Percentiles rank a stretch among this genome's conserved stretches.
These are phyloP conservation scores for Venturia nashicola DNA, from an alignment of 2,329 filamentous ascomycete species.

Conservation along the genomic window DNA sequence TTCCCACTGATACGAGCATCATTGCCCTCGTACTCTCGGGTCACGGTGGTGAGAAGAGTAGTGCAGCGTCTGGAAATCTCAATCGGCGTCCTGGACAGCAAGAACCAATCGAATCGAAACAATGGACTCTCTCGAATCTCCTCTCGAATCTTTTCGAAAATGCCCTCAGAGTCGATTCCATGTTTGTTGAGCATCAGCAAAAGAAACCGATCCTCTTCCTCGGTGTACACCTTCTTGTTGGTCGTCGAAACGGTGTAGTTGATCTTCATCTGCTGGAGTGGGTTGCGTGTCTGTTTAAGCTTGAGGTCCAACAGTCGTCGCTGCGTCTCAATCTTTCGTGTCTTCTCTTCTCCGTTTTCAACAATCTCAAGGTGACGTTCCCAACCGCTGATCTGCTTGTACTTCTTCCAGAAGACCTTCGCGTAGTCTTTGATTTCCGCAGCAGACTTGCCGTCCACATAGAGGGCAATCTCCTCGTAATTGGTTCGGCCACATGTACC, in stretches of 20 bases:
- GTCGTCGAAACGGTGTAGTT: conserved; percentile 98
- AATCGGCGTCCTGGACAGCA: conserved; percentile 83
- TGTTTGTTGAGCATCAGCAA: conserved; percentile 86
- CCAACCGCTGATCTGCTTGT: conserved; percentile 81
- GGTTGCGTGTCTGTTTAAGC: conserved; percentile 92
- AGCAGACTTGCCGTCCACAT: conserved; percentile 81
- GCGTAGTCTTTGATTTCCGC: conserved; percentile 84
- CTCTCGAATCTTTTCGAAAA: conserved; percentile 92
- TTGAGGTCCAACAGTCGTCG: conserved; percentile 90
- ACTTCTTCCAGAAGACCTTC: conserved; percentile 92
- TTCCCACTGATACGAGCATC: conserved; percentile 30
- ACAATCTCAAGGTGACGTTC: conserved; percentile 80
- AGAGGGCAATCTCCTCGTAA: conserved; percentile 72
- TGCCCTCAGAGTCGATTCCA: conserved; percentile 77
- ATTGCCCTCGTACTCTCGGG: conserved; percentile 74
- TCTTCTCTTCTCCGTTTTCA: conserved; percentile 83
- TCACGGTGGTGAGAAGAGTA: conserved; percentile 85
- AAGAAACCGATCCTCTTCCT: conserved; percentile 93
- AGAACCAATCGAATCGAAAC: conserved; percentile 99
- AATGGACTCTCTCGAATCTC: conserved; percentile 90
- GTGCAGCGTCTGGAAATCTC: conserved; percentile 89
- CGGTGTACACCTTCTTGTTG: conserved; percentile 99
- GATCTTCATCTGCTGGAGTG: conserved; percentile 93
- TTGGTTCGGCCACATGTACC: conserved; percentile 83
- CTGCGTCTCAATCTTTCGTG: conserved; percentile 80